Percentiles rank a stretch among this genome's conserved stretches.
phyloP scores from a whole-genome alignment of 331 rosid genomes.

The Pyrus hybrid region DNA sequence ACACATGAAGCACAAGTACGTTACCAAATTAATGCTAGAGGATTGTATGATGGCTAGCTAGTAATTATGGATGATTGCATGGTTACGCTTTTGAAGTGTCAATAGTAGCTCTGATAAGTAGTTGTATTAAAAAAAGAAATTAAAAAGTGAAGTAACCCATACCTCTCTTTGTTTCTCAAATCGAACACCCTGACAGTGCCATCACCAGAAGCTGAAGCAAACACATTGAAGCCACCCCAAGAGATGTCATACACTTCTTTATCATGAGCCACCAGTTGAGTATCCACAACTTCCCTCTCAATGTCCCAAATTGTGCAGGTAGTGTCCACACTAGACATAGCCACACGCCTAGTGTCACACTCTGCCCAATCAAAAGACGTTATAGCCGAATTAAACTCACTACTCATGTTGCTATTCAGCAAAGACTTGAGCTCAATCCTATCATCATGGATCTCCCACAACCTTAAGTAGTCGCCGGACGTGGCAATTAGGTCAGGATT shows the following conservation, averaged over 20 bases:
- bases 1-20: neutral
- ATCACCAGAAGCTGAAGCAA: constrained; percentile 67
- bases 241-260: constrained; percentile 68
- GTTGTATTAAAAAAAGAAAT: too few species aligned
- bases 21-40: too few species aligned
- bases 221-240: constrained; percentile 59
- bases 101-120: too few species aligned
- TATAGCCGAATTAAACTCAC: constrained; percentile 42
- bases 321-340: constrained; percentile 46
- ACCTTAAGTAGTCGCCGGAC: constrained; percentile 51
- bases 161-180: constrained; percentile 52
- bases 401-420: constrained; percentile 34
- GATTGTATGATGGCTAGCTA: too few species aligned
- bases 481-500: constrained; percentile 62
- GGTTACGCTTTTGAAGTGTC: neutral
- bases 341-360: constrained; percentile 31
- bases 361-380: constrained; percentile 56
- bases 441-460: constrained; percentile 58
- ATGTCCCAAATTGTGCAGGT: constrained; percentile 64
- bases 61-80: neutral
- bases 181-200: constrained; percentile 68
- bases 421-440: constrained; percentile 49
- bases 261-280: constrained; percentile 65
- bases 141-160: neutral
- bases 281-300: constrained; percentile 42